phyloP scores from a whole-genome alignment of 441 rosid species.

The Biscutella laevigata region DNA sequence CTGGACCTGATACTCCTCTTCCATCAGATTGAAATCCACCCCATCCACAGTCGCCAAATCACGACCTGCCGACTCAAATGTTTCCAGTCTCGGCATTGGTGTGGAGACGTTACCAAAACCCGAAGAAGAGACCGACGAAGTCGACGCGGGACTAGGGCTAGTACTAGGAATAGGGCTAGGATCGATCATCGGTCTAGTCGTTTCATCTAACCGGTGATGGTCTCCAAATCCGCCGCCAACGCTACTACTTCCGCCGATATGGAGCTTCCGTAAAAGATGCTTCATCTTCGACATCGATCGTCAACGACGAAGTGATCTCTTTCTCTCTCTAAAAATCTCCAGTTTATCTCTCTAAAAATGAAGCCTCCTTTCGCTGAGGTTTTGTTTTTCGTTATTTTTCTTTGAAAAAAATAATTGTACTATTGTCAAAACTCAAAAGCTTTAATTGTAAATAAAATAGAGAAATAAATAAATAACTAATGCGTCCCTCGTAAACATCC shows the following conservation, averaged over 20 bases:
- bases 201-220: constrained; percentile 41
- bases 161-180: constrained; percentile 35
- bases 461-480: constrained; percentile 11
- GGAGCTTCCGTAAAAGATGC: constrained; percentile 80
- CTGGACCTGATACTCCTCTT: constrained; percentile 91
- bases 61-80: constrained; percentile 36
- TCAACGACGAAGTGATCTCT: constrained; percentile 39
- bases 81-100: constrained; percentile 38
- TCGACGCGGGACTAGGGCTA: constrained; percentile 29
- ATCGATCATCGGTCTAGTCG: constrained; percentile 35
- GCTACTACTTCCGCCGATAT: constrained; percentile 85
- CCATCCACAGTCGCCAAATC: constrained; percentile 37
- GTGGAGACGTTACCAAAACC: constrained; percentile 25
- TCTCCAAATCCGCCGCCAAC: constrained; percentile 63
- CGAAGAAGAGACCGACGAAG: constrained; percentile 36
- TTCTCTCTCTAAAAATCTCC: constrained; percentile 18
- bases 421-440: background rate
- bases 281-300: constrained; percentile 96
- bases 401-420: background rate
- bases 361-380: constrained; percentile 15
- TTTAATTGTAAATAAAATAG: background rate
- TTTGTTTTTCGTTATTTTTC: background rate
- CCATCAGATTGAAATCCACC: constrained; percentile 60
- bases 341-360: constrained; percentile 28
- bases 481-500: constrained; percentile 7